phyloP scores from a whole-genome alignment of 1,284 basidiomycete genomes.

The Salmacisia buchloeana region DNA sequence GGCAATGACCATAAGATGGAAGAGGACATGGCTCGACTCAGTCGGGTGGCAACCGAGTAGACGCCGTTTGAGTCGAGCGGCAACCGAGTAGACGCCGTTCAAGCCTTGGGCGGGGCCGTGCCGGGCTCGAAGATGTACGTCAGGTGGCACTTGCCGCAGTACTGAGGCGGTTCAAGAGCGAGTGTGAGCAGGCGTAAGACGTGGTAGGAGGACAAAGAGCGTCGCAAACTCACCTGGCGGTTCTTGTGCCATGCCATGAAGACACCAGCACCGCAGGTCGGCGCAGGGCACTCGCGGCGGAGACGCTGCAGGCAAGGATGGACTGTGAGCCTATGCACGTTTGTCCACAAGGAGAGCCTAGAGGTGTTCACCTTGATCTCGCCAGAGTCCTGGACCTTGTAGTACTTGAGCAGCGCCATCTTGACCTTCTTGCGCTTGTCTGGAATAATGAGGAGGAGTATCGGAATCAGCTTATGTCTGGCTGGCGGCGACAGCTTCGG shows the following conservation, averaged over 20 bases:
- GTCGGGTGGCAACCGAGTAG: too few relatives aligned
- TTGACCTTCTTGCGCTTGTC: slow-evolving; percentile 99
- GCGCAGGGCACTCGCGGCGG: slow-evolving; percentile 81
- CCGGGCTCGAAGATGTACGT: slow-evolving; percentile 51
- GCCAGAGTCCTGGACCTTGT: slow-evolving; percentile 98
- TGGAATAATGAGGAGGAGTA: not conserved
- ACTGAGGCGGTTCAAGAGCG: slow-evolving; percentile 8
- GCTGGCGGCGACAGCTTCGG: not conserved
- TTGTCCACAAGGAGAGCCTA: not conserved
- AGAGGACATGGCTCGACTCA: too few relatives aligned
- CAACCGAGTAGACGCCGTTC: slow-evolving; percentile 12
- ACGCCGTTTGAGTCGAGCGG: too few relatives aligned
- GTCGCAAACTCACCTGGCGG: slow-evolving; percentile 28
- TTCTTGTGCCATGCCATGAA: slow-evolving; percentile 51
- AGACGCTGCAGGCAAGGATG: slow-evolving; percentile 67
- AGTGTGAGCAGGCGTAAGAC: not conserved
- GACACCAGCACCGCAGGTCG: slow-evolving; percentile 48
- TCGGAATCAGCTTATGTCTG: not conserved
- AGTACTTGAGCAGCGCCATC: slow-evolving; percentile 98
- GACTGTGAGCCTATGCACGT: not conserved
- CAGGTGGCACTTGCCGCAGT: slow-evolving; percentile 51
- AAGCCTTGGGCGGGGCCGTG: slow-evolving; percentile 40
- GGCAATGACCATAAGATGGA: too few relatives aligned
- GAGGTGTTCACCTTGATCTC: slow-evolving; percentile 62
- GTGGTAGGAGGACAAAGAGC: not conserved